phyloP scores from a whole-genome alignment of 345 rosid genomes.

The Cardamine occulta region DNA sequence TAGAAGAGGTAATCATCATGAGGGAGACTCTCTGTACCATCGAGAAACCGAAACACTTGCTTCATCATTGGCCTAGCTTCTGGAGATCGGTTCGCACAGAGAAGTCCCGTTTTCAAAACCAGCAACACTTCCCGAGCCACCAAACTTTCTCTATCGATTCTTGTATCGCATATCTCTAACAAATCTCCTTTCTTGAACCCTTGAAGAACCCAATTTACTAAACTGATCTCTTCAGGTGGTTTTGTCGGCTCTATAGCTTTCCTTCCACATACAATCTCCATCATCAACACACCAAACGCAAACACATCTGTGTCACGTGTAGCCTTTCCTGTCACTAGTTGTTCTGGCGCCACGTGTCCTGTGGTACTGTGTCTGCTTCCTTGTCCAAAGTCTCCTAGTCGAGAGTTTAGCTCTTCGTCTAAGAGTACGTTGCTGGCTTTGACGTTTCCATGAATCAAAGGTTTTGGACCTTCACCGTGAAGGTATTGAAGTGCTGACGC shows the following conservation, averaged over 20 bases:
- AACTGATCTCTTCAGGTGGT: conserved; percentile 35
- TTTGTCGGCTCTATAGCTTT: conserved; percentile 45
- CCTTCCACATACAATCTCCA: conserved; percentile 56
- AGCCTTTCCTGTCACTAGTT: conserved; percentile 40
- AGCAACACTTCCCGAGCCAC: conserved; percentile 43
- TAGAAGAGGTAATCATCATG: conserved; percentile 16
- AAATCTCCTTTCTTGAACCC: conserved; percentile 41
- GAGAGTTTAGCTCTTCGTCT: conserved; percentile 49
- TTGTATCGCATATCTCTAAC: conserved; percentile 36
- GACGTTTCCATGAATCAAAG: conserved; percentile 52
- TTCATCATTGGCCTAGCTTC: conserved; percentile 42
- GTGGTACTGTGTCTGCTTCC: conserved; percentile 43
- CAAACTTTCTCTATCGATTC: conserved; percentile 37
- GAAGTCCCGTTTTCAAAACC: conserved; percentile 47
- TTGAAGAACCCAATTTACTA: conserved; percentile 50
- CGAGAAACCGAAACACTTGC: conserved; percentile 44
- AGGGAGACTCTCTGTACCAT: conserved; percentile 37
- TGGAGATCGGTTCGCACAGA: conserved; percentile 39
- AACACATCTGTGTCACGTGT: conserved; percentile 49
- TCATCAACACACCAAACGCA: conserved; percentile 52
- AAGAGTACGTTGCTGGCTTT: conserved; percentile 56
- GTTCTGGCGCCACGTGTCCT: conserved; percentile 59
- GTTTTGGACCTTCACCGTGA: conserved; percentile 53
- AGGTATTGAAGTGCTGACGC: conserved; percentile 56
- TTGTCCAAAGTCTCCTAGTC: conserved; percentile 60